Conservation (phyloP, 1,284 basidiomycete species). For the Melampsora americana region DNA sequence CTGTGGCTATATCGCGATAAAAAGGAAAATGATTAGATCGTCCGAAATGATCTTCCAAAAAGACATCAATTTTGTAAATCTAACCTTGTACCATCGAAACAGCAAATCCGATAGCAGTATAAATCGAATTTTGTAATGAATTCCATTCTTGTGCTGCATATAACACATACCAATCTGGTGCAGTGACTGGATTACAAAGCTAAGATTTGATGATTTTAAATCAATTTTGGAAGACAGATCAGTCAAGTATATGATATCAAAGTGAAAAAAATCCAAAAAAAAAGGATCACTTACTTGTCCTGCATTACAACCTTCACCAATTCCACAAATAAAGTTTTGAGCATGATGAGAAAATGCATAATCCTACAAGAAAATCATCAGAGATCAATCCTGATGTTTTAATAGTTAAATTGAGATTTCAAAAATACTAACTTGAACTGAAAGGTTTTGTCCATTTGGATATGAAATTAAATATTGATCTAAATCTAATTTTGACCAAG, state of each 20-base stretch:
- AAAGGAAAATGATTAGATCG: neutral
- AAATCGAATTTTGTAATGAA: conserved; percentile 41
- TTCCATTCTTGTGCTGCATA: conserved; percentile 44
- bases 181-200: conserved; percentile 41
- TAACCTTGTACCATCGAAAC: conserved; percentile 44
- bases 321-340: conserved; percentile 44
- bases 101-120: conserved; percentile 43
- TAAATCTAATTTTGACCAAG: conserved; percentile 28
- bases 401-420: neutral
- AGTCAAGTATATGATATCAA: neutral
- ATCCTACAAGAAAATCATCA: conserved; percentile 13
- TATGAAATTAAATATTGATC: conserved; percentile 35
- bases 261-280: neutral
- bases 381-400: neutral
- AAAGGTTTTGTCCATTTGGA: conserved; percentile 27
- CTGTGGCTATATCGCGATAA: conserved; percentile 16
- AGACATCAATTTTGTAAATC: neutral
- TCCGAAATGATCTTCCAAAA: neutral
- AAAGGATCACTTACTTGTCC: conserved; percentile 15
- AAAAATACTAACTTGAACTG: conserved; percentile 25
- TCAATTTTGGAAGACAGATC: no score
- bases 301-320: conserved; percentile 40
- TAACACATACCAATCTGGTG: conserved; percentile 39
- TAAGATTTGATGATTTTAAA: neutral
- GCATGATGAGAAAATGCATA: conserved; percentile 35